Conservation (phyloP, 768 basidiomycete species). For the Mycena galericulata region DNA sequence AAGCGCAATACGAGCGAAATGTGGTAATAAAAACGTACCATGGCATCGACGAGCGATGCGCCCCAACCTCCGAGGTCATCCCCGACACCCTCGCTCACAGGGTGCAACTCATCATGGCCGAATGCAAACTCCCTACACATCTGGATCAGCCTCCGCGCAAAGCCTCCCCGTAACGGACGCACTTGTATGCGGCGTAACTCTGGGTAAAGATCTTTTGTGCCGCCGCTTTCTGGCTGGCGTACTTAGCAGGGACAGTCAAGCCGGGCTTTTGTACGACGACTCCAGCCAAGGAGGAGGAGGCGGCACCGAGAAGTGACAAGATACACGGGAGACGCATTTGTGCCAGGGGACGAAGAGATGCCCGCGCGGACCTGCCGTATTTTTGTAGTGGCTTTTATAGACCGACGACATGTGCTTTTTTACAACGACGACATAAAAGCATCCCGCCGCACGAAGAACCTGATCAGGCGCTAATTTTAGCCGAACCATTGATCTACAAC, state of each 20-base stretch:
- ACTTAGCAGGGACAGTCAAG: conserved; percentile 52
- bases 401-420: not conserved
- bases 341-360: conserved; percentile 2
- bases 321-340: conserved; percentile 18
- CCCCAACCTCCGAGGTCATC: conserved; percentile 22
- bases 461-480: not conserved
- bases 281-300: conserved; percentile 20
- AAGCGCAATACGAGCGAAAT: conserved; percentile 18
- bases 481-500: not conserved
- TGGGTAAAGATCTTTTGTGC: conserved; percentile 55
- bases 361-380: not conserved
- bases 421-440: too few species aligned
- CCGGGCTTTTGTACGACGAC: conserved; percentile 51
- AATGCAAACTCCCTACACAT: conserved; percentile 55
- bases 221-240: conserved; percentile 44
- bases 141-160: not conserved
- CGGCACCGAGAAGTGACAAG: conserved; percentile 6
- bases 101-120: conserved; percentile 57
- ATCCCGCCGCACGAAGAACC: not conserved
- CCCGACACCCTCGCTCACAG: conserved; percentile 15
- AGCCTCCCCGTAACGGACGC: not conserved
- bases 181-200: conserved; percentile 63
- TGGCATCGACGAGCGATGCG: conserved; percentile 24
- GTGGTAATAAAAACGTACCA: conserved; percentile 10
- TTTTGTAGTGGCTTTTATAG: conserved; percentile 3